These are phyloP conservation scores for Syncephalastrum sp. DNA, from an alignment of 371 early-diverging fungal genomes.

Conservation along the genomic window DNA sequence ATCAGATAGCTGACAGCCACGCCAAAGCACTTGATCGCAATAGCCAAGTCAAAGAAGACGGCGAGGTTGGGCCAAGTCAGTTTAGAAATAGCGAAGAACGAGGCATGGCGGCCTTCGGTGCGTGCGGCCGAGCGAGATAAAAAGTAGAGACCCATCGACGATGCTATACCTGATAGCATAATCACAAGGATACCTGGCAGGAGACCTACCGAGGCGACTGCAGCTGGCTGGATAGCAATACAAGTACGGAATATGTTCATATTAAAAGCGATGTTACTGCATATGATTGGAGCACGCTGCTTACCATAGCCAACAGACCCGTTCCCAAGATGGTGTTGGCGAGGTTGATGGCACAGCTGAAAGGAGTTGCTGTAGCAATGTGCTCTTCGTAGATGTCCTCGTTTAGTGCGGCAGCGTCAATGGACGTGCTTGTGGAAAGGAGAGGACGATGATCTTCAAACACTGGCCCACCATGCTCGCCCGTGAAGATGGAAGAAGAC, in stretches of 20 bases:
- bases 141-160: conserved; percentile 84
- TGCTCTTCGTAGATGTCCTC: conserved; percentile 9
- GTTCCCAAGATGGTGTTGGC: conserved; percentile 94
- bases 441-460: conserved; percentile 26
- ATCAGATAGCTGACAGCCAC: conserved; percentile 99
- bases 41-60: conserved; percentile 92
- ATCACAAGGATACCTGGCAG: conserved; percentile 80
- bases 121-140: conserved; percentile 73
- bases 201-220: conserved; percentile 87
- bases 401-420: neutral
- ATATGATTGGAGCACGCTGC: conserved; percentile 3
- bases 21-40: conserved; percentile 99
- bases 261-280: neutral
- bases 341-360: conserved; percentile 69
- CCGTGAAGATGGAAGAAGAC: conserved; percentile 18
- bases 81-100: conserved; percentile 88
- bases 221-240: conserved; percentile 60
- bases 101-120: conserved; percentile 75
- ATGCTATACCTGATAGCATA: conserved; percentile 69
- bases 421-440: conserved; percentile 16
- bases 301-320: conserved; percentile 97
- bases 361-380: conserved; percentile 25
- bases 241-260: too few relatives aligned
- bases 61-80: conserved; percentile 92
- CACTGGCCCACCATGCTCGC: conserved; percentile 5